Evolutionary conservation across 495 filamentous ascomycete genomes (phyloP).

Genomic region (Podospora bellae-mahoneyi): DNA sequence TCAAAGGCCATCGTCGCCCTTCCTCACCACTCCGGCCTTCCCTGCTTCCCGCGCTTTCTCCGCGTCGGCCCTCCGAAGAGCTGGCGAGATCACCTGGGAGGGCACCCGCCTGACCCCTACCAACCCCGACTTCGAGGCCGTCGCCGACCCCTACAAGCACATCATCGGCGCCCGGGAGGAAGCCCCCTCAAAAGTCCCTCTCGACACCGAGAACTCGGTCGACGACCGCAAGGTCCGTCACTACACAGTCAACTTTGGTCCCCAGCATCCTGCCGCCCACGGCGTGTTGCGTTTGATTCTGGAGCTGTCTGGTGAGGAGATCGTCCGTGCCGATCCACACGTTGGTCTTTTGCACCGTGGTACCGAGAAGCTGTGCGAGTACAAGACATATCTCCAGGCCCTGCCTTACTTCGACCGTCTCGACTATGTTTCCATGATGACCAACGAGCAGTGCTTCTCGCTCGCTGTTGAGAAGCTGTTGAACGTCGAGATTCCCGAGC

Average conservation of each 20-base stretch:
- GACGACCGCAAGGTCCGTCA: slow-evolving; percentile 87
- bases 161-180: background rate
- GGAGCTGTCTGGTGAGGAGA: slow-evolving; percentile 97
- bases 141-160: slow-evolving; percentile 38
- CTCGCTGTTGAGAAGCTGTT: slow-evolving; percentile 96
- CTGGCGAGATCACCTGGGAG: slow-evolving; percentile 58
- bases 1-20: slow-evolving; percentile 20
- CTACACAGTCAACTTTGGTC: slow-evolving; percentile 99
- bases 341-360: slow-evolving; percentile 95
- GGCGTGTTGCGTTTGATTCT: slow-evolving; percentile 97
- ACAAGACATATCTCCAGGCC: slow-evolving; percentile 98
- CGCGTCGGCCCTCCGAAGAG: slow-evolving; percentile 59
- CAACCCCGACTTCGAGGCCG: slow-evolving; percentile 59
- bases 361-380: slow-evolving; percentile 99
- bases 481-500: slow-evolving; percentile 92
- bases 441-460: slow-evolving; percentile 96
- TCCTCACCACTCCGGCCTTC: slow-evolving; percentile 16
- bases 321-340: slow-evolving; percentile 92
- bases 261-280: slow-evolving; percentile 98
- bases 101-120: slow-evolving; percentile 65
- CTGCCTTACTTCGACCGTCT: slow-evolving; percentile 98
- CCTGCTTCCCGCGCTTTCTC: slow-evolving; percentile 59
- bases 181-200: slow-evolving; percentile 29
- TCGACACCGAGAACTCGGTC: slow-evolving; percentile 42
- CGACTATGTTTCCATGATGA: slow-evolving; percentile 99